These are phyloP conservation scores for Stellera chamaejasme DNA, from an alignment of 345 rosid species.

Conservation along the genomic window DNA sequence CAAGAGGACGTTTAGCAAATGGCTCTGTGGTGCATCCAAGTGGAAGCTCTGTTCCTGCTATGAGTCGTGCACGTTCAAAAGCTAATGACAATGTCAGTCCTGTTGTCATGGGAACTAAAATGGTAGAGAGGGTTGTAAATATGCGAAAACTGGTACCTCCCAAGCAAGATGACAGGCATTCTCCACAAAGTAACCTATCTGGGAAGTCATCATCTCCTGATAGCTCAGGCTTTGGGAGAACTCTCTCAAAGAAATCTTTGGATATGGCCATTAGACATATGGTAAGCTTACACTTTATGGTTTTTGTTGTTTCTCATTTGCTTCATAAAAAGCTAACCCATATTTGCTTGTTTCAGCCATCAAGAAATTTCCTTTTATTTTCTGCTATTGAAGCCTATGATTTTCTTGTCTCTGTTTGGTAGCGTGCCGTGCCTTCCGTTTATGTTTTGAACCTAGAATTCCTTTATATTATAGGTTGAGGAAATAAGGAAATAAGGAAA, in stretches of 20 bases:
- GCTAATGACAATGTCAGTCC: slow-evolving; percentile 76
- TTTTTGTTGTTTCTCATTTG: not conserved
- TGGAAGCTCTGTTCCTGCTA: slow-evolving; percentile 91
- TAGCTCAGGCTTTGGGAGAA: slow-evolving; percentile 84
- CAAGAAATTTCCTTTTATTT: too few species aligned
- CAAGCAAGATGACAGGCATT: slow-evolving; percentile 63
- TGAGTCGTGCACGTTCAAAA: slow-evolving; percentile 55
- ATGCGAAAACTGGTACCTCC: slow-evolving; percentile 91
- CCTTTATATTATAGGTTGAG: not conserved
- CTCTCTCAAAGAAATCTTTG: slow-evolving; percentile 92
- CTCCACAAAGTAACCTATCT: slow-evolving; percentile 64
- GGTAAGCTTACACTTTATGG: slow-evolving; percentile 39
- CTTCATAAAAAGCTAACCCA: too few species aligned
- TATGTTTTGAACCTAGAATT: not conserved
- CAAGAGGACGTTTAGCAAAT: slow-evolving; percentile 71
- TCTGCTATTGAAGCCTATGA: too few species aligned
- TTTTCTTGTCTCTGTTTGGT: not conserved
- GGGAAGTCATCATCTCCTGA: slow-evolving; percentile 90
- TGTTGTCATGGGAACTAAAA: slow-evolving; percentile 74
- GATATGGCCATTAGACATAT: slow-evolving; percentile 99
- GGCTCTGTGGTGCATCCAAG: slow-evolving; percentile 51
- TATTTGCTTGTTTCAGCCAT: too few species aligned
- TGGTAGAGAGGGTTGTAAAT: slow-evolving; percentile 95
- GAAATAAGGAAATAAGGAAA: not conserved
- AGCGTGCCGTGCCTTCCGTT: not conserved